A percentile compares a stretch with the other conserved stretches of the same genome.
Evolutionary conservation across 768 basidiomycete species (phyloP).

Genomic region (Boletus reticuloceps): DNA sequence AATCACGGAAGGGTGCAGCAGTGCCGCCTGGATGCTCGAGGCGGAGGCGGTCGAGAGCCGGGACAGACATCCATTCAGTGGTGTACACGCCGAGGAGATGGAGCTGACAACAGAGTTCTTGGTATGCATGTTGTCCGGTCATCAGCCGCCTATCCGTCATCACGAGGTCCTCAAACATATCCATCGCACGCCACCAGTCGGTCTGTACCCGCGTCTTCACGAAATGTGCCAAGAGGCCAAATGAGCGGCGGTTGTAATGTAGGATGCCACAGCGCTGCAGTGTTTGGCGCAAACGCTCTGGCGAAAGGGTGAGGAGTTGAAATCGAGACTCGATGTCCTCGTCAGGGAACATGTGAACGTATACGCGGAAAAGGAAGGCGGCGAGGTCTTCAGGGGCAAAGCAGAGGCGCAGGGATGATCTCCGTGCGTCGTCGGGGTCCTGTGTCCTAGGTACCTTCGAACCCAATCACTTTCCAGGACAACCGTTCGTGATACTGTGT

Average conservation of each 20-base stretch:
- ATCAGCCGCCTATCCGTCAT: conserved; percentile 10
- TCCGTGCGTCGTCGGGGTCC: too few relatives aligned
- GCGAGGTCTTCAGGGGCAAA: conserved; percentile 21
- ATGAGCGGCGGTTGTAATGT: conserved; percentile 49
- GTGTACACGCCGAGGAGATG: conserved; percentile 40
- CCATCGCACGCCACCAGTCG: conserved; percentile 45
- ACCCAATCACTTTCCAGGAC: conserved; percentile 19
- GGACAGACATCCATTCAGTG: neutral
- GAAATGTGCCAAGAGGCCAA: conserved; percentile 43
- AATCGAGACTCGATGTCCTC: conserved; percentile 13
- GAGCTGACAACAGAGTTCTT: conserved; percentile 46
- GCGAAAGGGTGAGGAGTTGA: neutral
- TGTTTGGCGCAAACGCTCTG: neutral
- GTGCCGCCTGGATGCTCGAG: neutral
- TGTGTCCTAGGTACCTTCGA: neutral
- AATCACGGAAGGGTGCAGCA: conserved; percentile 25
- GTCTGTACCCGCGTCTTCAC: conserved; percentile 35
- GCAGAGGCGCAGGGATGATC: neutral
- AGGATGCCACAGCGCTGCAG: conserved; percentile 17
- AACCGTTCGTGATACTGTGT: conserved; percentile 26
- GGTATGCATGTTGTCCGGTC: conserved; percentile 32
- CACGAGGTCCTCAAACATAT: conserved; percentile 23
- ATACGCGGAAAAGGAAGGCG: conserved; percentile 19
- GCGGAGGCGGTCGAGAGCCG: neutral
- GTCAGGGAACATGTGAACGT: conserved; percentile 27